Percentiles rank a stretch among this genome's conserved stretches.
phyloP scores from a whole-genome alignment of 306 rosid species.

The Sechiopsis laciniata region DNA sequence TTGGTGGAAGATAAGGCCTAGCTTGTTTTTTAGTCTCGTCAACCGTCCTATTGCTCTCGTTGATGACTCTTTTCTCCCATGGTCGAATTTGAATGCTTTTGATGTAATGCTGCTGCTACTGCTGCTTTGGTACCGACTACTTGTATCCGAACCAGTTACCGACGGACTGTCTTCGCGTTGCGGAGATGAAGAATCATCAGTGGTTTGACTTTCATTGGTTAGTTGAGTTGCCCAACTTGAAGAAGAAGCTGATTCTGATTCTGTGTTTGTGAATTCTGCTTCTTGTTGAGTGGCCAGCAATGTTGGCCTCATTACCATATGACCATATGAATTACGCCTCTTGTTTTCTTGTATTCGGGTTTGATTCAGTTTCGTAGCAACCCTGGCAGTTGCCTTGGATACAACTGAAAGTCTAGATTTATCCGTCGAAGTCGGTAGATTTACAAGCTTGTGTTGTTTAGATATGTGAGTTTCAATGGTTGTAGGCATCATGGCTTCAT shows the following conservation, averaged over 20 bases:
- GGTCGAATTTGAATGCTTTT: constrained; percentile 18
- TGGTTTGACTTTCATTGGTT: constrained; percentile 12
- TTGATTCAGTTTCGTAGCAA: not conserved
- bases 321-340: not conserved
- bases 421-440: not conserved
- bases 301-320: constrained; percentile 36
- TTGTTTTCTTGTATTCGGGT: not conserved
- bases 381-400: not conserved
- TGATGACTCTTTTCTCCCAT: constrained; percentile 10
- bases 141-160: constrained; percentile 31
- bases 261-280: constrained; percentile 29
- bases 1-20: constrained; percentile 70
- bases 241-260: constrained; percentile 25
- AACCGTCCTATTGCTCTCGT: constrained; percentile 38
- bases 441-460: constrained; percentile 6
- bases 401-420: not conserved
- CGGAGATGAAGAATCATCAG: constrained; percentile 5
- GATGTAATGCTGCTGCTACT: constrained; percentile 18
- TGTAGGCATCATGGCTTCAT: constrained; percentile 21
- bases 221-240: constrained; percentile 35
- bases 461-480: constrained; percentile 13
- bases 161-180: constrained; percentile 25
- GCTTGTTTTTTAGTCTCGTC: constrained; percentile 51
- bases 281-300: constrained; percentile 29
- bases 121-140: constrained; percentile 4